A percentile compares a stretch with the other conserved stretches of the same genome.
These are phyloP conservation scores for Nicotiana knightiana DNA, from an alignment of 257 asterid species.

Conservation along the genomic window DNA sequence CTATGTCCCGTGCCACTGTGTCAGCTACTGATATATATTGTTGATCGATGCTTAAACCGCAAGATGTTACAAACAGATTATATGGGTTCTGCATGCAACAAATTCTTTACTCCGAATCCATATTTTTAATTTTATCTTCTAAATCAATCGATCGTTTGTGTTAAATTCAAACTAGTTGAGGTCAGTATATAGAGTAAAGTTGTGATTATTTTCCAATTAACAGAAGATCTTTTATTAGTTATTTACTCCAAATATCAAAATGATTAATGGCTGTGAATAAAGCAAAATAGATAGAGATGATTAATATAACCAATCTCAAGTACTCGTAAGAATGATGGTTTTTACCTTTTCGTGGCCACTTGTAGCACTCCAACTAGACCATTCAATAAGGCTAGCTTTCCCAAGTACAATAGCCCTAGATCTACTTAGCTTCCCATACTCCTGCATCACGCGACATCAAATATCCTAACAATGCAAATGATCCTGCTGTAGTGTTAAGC, in stretches of 20 bases:
- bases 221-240: too few relatives aligned
- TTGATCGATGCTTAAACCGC: slow-evolving; percentile 71
- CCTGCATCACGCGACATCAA: slow-evolving; percentile 56
- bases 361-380: slow-evolving; percentile 72
- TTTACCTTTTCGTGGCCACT: slow-evolving; percentile 55
- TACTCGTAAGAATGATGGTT: too few relatives aligned
- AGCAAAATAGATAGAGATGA: neutral
- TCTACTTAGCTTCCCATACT: slow-evolving; percentile 45
- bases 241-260: too few relatives aligned
- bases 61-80: slow-evolving; percentile 34
- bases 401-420: slow-evolving; percentile 69
- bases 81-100: slow-evolving; percentile 50
- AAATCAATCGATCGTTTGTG: too few relatives aligned
- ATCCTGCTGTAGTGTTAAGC: slow-evolving; percentile 56
- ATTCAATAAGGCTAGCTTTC: slow-evolving; percentile 69
- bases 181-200: too few relatives aligned
- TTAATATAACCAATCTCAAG: too few relatives aligned
- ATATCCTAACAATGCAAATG: slow-evolving; percentile 51
- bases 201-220: too few relatives aligned
- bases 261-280: neutral
- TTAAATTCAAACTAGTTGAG: too few relatives aligned
- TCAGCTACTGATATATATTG: slow-evolving; percentile 52
- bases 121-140: too few relatives aligned
- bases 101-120: too few relatives aligned
- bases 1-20: slow-evolving; percentile 58